Base-by-base conservation (phyloP, 2,329 filamentous ascomycete genomes). In the Paraconiothyrium sp. region DNA sequence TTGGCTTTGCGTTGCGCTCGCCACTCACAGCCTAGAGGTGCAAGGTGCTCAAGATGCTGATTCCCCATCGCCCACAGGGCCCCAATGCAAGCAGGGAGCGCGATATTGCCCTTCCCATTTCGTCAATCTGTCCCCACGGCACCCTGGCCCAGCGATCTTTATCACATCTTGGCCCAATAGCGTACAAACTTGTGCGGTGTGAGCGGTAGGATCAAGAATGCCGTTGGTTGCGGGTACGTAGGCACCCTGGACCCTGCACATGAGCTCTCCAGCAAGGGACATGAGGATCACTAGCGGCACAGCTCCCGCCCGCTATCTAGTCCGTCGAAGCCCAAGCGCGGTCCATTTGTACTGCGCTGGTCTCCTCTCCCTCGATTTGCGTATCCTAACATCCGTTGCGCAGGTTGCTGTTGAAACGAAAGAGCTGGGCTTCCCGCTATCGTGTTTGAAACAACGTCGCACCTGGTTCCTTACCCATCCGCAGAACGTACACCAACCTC, bases 131-230 rank as follows among this genome's bases (percentile, higher is more conserved):
- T 61, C 61, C 58, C 67, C 70, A 58, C 34, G 67, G 66, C 14
- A 47, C 67, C 72, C 72, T 62, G 64, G 68, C 71, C 61, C 57
- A 58, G 62, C 66, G 22, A 57, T 71, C 67, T 66, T 60, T 72
- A 76, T 78, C 76, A 78, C 75, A 74, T 61, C 73, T 76, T 76
- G 74, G 73, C 73, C 72, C 76, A 78, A 78, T 78, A 76, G 76
- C 66, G 69, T 67, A 65, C 65, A 60, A 54, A 57, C 58, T 60
- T 58, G 61, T 67, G 66, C 61, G 62, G 50, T 32, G 60, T 71
- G 74, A 75, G 76, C 74, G 76, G 74, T 73, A 73, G 74, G 74
- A 67, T 74, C 63, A 67, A 65, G 68, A 62, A 67, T 69, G 68
- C 72, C 63, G 76, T 77, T 78, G 76, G 75, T 67, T 75, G 71